Base-by-base conservation (phyloP, 2,329 filamentous ascomycete species). In the Nothopassalora personata region DNA sequence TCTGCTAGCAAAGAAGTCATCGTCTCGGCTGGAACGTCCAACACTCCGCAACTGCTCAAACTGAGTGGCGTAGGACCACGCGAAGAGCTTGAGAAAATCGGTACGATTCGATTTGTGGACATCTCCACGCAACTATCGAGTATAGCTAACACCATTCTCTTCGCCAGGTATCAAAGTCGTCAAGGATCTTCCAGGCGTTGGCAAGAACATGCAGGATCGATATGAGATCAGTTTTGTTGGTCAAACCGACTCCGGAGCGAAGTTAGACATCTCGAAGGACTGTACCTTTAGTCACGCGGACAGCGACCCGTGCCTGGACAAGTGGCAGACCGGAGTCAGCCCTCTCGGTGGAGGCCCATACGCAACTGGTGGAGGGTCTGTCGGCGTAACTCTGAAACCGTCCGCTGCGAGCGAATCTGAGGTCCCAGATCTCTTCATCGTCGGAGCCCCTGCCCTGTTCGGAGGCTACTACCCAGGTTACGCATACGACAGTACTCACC, bases 11-110 rank as follows among this genome's bases (percentile, higher is more conserved):
- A 71, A 28, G 79, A 80, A 64, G 74, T 80, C 36, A 78, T 80
- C 61, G 60, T 80, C 43, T 71, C 76, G 8, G 79, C 70, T 6
- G 85, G 85, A 18, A 79, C 83, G 1, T 87, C 83, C 72, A 85
- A 87, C 72, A 81, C 81, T 1, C 84, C 85, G 6, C 85, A 88
- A 70, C 72, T 89, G 2, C 80, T 89, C 11, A 83, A 86, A 73
- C 79, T 87, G 1, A 83, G 78, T 54, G 86, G 86, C n/a, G 79
- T 88, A 34, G 86, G 86, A 0, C 83, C 84, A 0, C 67, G 71
- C 10, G 68, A 74, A 0, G 80, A 85, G 63, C 78, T 89, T 5
- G 62, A 76, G 19, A 74, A 76, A 54, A 79, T 82, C 66, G 72
- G 75, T 23, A 23, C 23, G 23, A 2, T 23, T 23, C 23, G 23